phyloP scores from a whole-genome alignment of 2,329 filamentous ascomycete genomes.

The Fusarium sp. region DNA sequence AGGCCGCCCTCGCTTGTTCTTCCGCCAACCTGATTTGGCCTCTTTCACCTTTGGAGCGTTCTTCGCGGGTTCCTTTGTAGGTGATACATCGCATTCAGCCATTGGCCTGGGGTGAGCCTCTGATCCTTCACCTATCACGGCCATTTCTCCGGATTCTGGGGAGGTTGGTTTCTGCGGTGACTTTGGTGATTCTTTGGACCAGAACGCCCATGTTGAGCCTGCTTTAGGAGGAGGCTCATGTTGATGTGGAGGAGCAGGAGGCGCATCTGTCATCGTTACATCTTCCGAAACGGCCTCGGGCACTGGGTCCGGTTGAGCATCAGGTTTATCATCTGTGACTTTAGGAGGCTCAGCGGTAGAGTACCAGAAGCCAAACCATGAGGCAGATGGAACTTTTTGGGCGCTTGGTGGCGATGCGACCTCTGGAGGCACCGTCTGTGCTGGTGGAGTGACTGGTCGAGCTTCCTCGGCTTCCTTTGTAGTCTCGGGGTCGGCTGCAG shows the following conservation, averaged over 20 bases:
- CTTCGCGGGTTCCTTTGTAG: constrained; percentile 49
- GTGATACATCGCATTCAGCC: constrained; percentile 57
- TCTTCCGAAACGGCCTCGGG: constrained; percentile 49
- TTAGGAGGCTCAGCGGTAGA: constrained; percentile 31
- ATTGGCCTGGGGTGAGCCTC: constrained; percentile 66
- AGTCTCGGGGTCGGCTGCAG: constrained; percentile 9
- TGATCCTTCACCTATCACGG: constrained; percentile 68
- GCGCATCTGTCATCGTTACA: constrained; percentile 58
- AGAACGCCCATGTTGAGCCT: constrained; percentile 83
- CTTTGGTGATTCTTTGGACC: constrained; percentile 71
- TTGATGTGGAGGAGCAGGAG: constrained; percentile 44
- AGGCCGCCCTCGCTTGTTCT: constrained; percentile 59
- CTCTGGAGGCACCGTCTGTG: constrained; percentile 33
- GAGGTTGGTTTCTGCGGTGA: constrained; percentile 46
- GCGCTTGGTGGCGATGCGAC: constrained; percentile 23
- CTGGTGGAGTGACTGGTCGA: constrained; percentile 40
- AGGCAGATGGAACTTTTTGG: constrained; percentile 39
- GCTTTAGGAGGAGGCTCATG: constrained; percentile 57
- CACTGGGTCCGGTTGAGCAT: constrained; percentile 22
- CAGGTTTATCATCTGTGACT: constrained; percentile 22
- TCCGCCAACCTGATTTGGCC: constrained; percentile 52
- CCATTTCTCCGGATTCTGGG: constrained; percentile 64
- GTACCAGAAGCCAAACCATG: constrained; percentile 58
- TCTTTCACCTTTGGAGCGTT: constrained; percentile 48
- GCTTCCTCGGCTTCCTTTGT: constrained; percentile 28